These are phyloP conservation scores for Crithidia thermophila DNA, from an alignment of 208 protist species.

Conservation along the genomic window DNA sequence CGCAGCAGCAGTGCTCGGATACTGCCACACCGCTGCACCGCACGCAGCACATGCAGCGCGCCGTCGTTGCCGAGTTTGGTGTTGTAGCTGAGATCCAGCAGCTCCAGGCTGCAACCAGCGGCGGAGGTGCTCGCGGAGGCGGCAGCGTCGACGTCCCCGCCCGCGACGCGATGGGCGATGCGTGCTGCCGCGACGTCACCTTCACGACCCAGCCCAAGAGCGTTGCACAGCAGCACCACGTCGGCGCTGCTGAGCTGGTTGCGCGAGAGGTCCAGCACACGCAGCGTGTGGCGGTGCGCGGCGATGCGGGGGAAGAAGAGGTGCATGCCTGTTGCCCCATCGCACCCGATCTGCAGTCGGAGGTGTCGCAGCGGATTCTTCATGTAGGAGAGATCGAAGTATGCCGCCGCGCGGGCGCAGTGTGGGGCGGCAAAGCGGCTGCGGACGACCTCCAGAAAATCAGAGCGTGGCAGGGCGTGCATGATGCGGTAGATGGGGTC, in stretches of 20 bases:
- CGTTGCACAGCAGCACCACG: conserved; percentile 57
- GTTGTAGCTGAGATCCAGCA: conserved; percentile 92
- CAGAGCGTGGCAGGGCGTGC: conserved; percentile 76
- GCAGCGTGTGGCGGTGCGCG: conserved; percentile 63
- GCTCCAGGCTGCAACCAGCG: conserved; percentile 42
- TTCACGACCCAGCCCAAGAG: conserved; percentile 42
- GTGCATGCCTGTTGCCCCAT: conserved; percentile 60
- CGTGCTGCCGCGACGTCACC: neutral
- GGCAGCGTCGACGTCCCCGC: neutral
- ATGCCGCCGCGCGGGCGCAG: conserved; percentile 71
- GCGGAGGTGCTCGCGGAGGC: neutral
- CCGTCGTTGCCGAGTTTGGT: conserved; percentile 67
- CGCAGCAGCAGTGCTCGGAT: conserved; percentile 78
- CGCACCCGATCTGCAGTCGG: conserved; percentile 83
- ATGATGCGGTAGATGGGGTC: conserved; percentile 90
- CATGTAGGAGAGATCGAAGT: conserved; percentile 81
- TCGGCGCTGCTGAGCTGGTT: conserved; percentile 72
- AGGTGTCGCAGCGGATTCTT: conserved; percentile 76
- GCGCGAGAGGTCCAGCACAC: conserved; percentile 79
- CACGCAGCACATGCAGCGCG: conserved; percentile 51
- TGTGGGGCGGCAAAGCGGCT: conserved; percentile 70
- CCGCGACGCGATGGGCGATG: neutral
- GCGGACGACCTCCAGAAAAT: conserved; percentile 80
- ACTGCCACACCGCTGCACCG: conserved; percentile 33
- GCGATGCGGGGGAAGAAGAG: conserved; percentile 73